Evolutionary conservation across 345 rosid genomes (phyloP), one percentile per base, ranked within the genome.

Genomic region (Excoecaria agallocha): DNA sequence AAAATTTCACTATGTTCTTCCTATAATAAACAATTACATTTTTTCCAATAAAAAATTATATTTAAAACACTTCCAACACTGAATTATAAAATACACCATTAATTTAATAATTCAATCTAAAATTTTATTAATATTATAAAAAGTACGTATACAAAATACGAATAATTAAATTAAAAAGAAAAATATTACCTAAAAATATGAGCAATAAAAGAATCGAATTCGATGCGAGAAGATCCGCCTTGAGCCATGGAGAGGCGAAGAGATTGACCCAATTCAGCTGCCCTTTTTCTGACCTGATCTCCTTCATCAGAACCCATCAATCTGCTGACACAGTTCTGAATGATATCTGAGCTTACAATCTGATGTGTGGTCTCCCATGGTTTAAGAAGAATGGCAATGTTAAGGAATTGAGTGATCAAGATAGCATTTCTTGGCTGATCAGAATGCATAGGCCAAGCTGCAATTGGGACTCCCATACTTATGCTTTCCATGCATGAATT

Each of bases 401-500:
- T 78, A n/a, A 89, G 84, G 50, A 82, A 3, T 12, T 80, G 37
- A 1, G 91, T 74, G 12, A 89, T 63, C 7, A 87, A 70, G 16
- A 85, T 69, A 0, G 82, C 50, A 58, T 87, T 89, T 54, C 88
- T 78, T 0, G 89, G 90, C 66, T 87, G 90, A 76, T 89, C 93
- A 0, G 90, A 89, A 58, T 87, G 91, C 87, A 86, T 83, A 0
- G 91, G 91, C 89, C 89, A 89, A 12, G 89, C 88, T 9, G 77
- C 88, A 0, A 87, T 79, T 0, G 93, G 93, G 4, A 87, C 89
- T 43, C 89, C 93, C 91, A 83, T 83, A 56, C 74, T 85, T 4
- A 87, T 85, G 63, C 93, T 89, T 68, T 89, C 91, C 89, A 89
- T 79, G 79, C 91, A 84, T 8, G 93, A 89, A 65, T 89, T 89